A percentile compares a stretch with the other conserved stretches of the same genome.
phyloP scores from a whole-genome alignment of 2,329 filamentous ascomycete genomes.

The Fusarium virguliforme region DNA sequence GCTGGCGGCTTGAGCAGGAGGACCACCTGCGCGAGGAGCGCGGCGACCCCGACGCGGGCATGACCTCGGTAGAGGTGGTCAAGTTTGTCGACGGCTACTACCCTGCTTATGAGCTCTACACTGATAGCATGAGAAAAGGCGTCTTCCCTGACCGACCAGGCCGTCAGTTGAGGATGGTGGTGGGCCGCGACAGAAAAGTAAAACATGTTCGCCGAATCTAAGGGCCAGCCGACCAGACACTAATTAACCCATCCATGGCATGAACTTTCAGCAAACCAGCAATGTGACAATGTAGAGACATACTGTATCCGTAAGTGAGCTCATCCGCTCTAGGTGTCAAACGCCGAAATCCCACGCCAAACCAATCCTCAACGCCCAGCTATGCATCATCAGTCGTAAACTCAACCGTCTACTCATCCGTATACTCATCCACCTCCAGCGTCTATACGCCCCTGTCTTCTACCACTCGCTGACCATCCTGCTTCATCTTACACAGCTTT shows the following conservation, averaged over 20 bases:
- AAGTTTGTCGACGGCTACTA: constrained; percentile 81
- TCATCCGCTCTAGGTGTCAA: constrained; percentile 31
- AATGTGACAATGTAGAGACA: constrained; percentile 16
- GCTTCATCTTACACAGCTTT: constrained; percentile 70
- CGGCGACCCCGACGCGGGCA: constrained; percentile 74
- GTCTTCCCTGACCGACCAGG: constrained; percentile 67
- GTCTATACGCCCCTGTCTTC: constrained; percentile 55
- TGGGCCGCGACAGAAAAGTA: constrained; percentile 73
- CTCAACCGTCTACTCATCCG: constrained; percentile 11
- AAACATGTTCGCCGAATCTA: constrained; percentile 68
- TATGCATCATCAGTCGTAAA: constrained; percentile 51
- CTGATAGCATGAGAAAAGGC: constrained; percentile 71
- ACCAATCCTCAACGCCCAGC: constrained; percentile 44
- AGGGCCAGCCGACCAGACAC: constrained; percentile 36
- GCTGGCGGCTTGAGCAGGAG: constrained; percentile 89
- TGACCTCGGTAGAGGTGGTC: constrained; percentile 85
- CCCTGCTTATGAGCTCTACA: constrained; percentile 81
- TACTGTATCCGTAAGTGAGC: constrained; percentile 32
- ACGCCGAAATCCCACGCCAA: constrained; percentile 41
- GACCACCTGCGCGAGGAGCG: constrained; percentile 75
- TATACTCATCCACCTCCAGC: constrained; percentile 14
- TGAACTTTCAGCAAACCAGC: constrained; percentile 36
- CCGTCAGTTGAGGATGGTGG: constrained; percentile 74
- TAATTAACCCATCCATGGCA: constrained; percentile 40
- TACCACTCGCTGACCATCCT: constrained; percentile 72